Evolutionary conservation across 306 rosid species (phyloP).

Genomic region (Ormosia emarginata): DNA sequence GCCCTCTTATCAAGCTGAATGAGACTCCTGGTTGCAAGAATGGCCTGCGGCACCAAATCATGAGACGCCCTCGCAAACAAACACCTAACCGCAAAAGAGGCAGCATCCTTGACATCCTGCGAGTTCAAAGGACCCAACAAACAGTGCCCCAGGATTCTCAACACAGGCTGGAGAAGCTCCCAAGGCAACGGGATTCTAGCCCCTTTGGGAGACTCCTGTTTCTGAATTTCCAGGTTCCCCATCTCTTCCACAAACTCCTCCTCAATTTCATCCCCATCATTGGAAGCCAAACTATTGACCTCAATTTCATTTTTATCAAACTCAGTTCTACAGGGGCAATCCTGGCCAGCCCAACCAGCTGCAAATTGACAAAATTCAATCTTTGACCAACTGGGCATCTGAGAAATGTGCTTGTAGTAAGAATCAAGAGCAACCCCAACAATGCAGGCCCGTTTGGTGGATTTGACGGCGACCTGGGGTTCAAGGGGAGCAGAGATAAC

Average conservation of each 20-base stretch:
- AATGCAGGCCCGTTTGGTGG: constrained; percentile 80
- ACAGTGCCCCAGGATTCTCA: constrained; percentile 89
- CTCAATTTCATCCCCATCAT: constrained; percentile 29
- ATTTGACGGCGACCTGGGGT: constrained; percentile 80
- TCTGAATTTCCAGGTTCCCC: neutral
- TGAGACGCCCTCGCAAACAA: constrained; percentile 84
- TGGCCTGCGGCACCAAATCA: constrained; percentile 88
- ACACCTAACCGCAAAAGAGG: constrained; percentile 59
- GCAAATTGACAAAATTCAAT: constrained; percentile 67
- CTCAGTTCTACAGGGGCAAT: constrained; percentile 61
- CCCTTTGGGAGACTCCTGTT: constrained; percentile 28
- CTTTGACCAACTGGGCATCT: constrained; percentile 96
- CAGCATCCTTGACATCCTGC: constrained; percentile 72
- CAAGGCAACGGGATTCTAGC: constrained; percentile 82
- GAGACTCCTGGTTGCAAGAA: constrained; percentile 84
- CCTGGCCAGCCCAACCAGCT: constrained; percentile 81
- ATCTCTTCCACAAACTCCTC: constrained; percentile 39
- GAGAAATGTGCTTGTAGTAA: constrained; percentile 87
- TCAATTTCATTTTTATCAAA: constrained; percentile 34
- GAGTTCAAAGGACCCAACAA: constrained; percentile 77
- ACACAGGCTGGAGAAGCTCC: constrained; percentile 88
- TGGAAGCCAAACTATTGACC: neutral
- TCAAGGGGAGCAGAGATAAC: constrained; percentile 73
- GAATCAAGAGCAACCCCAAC: constrained; percentile 80
- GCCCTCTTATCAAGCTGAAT: constrained; percentile 80